A percentile compares a stretch with the other conserved stretches of the same genome.
phyloP scores from a whole-genome alignment of 2,329 filamentous ascomycete genomes.

The Samsoniella hepiali region DNA sequence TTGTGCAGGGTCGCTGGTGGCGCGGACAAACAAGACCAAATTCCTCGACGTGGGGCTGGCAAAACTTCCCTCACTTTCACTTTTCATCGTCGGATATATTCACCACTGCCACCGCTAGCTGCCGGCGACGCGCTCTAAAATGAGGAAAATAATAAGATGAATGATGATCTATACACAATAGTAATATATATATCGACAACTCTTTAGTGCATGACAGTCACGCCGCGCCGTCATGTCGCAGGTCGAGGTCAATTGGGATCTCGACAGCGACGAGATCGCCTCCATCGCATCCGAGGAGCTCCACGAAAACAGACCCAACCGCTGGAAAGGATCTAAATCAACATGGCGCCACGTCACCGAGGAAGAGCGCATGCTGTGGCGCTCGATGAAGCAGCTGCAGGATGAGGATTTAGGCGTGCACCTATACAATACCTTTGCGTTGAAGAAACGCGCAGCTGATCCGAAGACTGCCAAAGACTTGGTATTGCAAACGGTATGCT shows the following conservation, averaged over 20 bases:
- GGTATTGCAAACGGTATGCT: constrained; percentile 30
- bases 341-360: constrained; percentile 65
- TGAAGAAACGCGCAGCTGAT: constrained; percentile 48
- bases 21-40: background rate
- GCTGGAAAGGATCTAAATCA: constrained; percentile 63
- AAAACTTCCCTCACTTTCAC: constrained; percentile 7
- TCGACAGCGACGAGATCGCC: constrained; percentile 45
- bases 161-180: background rate
- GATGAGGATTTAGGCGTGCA: constrained; percentile 70
- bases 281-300: constrained; percentile 48
- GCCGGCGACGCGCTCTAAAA: background rate
- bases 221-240: constrained; percentile 20
- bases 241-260: constrained; percentile 35
- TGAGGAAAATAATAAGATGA: background rate
- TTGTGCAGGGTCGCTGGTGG: background rate
- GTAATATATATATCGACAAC: background rate
- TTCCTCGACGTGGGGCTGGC: constrained; percentile 1
- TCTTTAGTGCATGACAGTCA: background rate
- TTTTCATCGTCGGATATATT: background rate
- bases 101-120: background rate
- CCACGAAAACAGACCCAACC: constrained; percentile 59
- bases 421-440: constrained; percentile 71
- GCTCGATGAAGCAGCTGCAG: constrained; percentile 60
- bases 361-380: constrained; percentile 59
- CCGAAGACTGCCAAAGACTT: constrained; percentile 28